Evolutionary conservation across 2,329 filamentous ascomycete genomes (phyloP), one percentile per base, ranked within the genome.

Genomic region (Didymella sp.): DNA sequence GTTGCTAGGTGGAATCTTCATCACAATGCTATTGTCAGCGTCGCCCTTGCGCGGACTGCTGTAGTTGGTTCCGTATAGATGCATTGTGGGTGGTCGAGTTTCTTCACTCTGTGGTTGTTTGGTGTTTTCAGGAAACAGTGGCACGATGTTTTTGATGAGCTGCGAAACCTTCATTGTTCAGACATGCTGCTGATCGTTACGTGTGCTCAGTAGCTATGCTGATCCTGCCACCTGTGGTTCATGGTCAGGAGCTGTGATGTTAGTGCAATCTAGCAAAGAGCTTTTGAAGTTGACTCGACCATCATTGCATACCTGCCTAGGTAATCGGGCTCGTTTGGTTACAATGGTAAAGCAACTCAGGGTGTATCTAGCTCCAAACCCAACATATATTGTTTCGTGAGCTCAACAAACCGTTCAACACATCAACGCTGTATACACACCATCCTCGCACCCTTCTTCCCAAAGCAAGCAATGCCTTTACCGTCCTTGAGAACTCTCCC

Each of bases 361-460:
- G n/a, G n/a, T n/a, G n/a, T n/a, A n/a, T n/a, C n/a, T n/a, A n/a
- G n/a, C n/a, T n/a, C n/a, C n/a, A n/a, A n/a, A n/a, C n/a, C n/a
- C n/a, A n/a, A n/a, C n/a, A n/a, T n/a, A n/a, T 9, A 27, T 27
- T 9, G 25, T 9, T 5, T 9, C 25, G 9, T 27, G 25, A 6
- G 13, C 13, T 4, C 30, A 31, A 6, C 7, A 3, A 31, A 4
- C 8, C 6, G 4, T 11, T 17, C 4, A 17, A 19, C 7, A 8
- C 17, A 6, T 56, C 41, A 46, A 15, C 33, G 33, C 37, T 60
- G 58, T 38, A 63, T 15, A 56, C 60, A 65, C 4, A 71, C 68
- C 63, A 72, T 58, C 31, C 69, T 65, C 58, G 61, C 25, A 2
- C 69, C 67, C 41, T 66, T 69, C 57, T 69, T 63, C 9, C 71